Percentiles rank a stretch among this genome's conserved stretches.
These are phyloP conservation scores for Elsinoe australis DNA, from an alignment of 2,329 filamentous ascomycete genomes.

Conservation along the genomic window DNA sequence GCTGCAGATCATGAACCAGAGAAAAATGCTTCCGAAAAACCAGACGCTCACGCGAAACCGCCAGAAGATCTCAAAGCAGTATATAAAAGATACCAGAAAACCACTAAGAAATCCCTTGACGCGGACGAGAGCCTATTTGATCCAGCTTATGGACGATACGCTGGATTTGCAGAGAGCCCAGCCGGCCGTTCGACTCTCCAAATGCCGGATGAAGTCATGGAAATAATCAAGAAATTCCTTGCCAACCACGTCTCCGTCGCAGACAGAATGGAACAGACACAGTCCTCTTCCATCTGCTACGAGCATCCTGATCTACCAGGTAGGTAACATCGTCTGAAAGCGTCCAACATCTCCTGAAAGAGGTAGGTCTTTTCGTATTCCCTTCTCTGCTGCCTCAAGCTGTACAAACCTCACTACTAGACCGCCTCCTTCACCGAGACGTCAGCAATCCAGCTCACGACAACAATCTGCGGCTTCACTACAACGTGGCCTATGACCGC, in stretches of 20 bases:
- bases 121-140: constrained; percentile 45
- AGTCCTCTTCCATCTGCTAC: constrained; percentile 33
- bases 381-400: constrained; percentile 63
- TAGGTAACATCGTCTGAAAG: constrained; percentile 34
- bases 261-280: too few species aligned
- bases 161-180: constrained; percentile 35
- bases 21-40: too few species aligned
- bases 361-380: constrained; percentile 63
- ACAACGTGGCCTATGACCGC: constrained; percentile 57
- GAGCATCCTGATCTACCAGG: constrained; percentile 62
- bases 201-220: constrained; percentile 39
- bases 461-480: constrained; percentile 86
- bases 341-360: constrained; percentile 3
- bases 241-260: not conserved
- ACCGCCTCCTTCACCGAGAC: constrained; percentile 68
- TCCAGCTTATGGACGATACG: constrained; percentile 25
- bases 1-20: too few species aligned
- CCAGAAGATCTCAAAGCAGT: constrained; percentile 59
- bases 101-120: constrained; percentile 38
- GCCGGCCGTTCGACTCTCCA: constrained; percentile 32
- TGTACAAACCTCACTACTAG: constrained; percentile 63
- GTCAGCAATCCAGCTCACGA: constrained; percentile 65
- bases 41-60: constrained; percentile 69
- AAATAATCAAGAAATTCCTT: constrained; percentile 28
- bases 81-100: constrained; percentile 67